phyloP scores from a whole-genome alignment of 2,329 filamentous ascomycete species.

The Ceratocystiopsis sp. region DNA sequence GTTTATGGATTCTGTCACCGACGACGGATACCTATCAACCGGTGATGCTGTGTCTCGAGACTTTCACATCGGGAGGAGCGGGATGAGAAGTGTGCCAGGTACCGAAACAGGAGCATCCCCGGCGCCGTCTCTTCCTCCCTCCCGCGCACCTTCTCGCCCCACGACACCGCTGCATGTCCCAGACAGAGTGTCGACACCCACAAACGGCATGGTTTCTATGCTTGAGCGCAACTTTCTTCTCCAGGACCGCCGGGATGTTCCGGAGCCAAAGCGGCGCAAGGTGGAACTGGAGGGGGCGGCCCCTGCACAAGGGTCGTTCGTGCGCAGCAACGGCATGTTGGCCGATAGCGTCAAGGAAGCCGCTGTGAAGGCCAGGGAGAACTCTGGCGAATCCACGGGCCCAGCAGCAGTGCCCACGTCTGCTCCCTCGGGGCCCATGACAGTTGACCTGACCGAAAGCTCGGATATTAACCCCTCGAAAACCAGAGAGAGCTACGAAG shows the following conservation, averaged over 20 bases:
- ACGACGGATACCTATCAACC: constrained; percentile 14
- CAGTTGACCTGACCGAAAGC: neutral
- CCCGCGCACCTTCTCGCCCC: too few relatives aligned
- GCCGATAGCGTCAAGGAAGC: too few relatives aligned
- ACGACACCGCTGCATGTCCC: too few relatives aligned
- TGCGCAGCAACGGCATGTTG: neutral
- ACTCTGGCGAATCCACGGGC: too few relatives aligned
- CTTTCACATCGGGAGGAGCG: neutral
- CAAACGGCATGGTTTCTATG: constrained; percentile 34
- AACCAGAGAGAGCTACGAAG: constrained; percentile 41
- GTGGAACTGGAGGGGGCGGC: constrained; percentile 11
- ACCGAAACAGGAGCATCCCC: too few relatives aligned
- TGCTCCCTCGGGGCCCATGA: too few relatives aligned
- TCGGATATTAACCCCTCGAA: constrained; percentile 32
- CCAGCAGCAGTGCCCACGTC: too few relatives aligned
- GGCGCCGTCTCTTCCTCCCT: too few relatives aligned
- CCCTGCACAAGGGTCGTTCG: constrained; percentile 23
- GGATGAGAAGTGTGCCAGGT: neutral
- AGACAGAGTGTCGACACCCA: neutral
- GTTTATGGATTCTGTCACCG: constrained; percentile 4
- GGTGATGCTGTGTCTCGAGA: constrained; percentile 11
- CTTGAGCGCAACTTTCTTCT: constrained; percentile 66
- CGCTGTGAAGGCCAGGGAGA: neutral
- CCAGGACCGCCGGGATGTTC: constrained; percentile 40
- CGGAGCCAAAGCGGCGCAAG: constrained; percentile 51